Evolutionary conservation across 2,329 filamentous ascomycete species (phyloP).

Genomic region (Venturia pyrina): DNA sequence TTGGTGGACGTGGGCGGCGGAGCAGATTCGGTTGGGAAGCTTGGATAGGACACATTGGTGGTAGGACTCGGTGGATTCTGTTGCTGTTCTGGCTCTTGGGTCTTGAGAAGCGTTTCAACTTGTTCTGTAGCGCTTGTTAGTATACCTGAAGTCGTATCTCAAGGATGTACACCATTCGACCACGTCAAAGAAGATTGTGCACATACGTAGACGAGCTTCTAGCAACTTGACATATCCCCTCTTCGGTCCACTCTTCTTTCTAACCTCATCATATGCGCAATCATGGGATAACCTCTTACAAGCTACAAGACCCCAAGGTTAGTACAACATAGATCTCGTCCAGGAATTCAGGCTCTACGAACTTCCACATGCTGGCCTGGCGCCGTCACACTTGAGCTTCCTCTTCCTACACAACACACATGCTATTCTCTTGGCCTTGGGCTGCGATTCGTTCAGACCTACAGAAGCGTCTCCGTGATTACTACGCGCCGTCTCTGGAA

Average conservation of each 20-base stretch:
- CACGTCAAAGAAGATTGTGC: not conserved
- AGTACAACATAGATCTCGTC: not conserved
- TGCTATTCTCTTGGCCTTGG: constrained; percentile 69
- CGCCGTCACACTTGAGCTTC: constrained; percentile 83
- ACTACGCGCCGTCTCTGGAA: constrained; percentile 10
- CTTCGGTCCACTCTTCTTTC: constrained; percentile 91
- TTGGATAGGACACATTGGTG: not conserved
- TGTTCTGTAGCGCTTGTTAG: constrained; percentile 50
- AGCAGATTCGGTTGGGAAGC: not conserved
- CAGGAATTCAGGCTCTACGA: not conserved
- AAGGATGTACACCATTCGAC: not conserved
- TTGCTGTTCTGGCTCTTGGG: constrained; percentile 36
- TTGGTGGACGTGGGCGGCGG: constrained; percentile 3
- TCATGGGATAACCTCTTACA: constrained; percentile 78
- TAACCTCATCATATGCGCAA: constrained; percentile 84
- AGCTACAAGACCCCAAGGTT: constrained; percentile 34
- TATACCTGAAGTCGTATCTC: not conserved
- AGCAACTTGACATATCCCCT: constrained; percentile 89
- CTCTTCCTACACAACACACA: constrained; percentile 90
- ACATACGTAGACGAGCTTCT: constrained; percentile 82
- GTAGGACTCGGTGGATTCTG: not conserved
- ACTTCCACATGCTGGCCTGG: constrained; percentile 66
- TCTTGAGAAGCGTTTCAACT: constrained; percentile 84
- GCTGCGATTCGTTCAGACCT: constrained; percentile 40
- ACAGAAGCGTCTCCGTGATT: constrained; percentile 38